Conservation (phyloP, 768 basidiomycete species). For the Mycena floridula region DNA sequence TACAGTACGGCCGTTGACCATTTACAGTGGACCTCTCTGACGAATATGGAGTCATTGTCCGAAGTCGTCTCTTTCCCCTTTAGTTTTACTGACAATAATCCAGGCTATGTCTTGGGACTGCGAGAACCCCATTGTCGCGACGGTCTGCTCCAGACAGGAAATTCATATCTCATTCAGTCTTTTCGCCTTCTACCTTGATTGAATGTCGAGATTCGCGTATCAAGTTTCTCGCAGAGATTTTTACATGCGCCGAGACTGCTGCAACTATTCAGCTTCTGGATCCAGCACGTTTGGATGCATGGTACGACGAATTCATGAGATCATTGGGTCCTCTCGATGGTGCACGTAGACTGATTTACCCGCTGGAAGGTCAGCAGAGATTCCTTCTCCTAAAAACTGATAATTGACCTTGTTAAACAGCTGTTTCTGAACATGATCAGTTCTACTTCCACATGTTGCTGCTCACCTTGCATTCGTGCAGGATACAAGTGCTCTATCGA, state of each 20-base stretch:
- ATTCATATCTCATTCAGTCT: constrained; percentile 21
- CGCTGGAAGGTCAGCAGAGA: background rate
- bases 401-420: constrained; percentile 1
- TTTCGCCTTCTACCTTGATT: constrained; percentile 16
- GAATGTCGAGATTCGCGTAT: constrained; percentile 26
- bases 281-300: constrained; percentile 18
- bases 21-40: constrained; percentile 28
- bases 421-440: constrained; percentile 4
- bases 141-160: constrained; percentile 18
- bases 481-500: constrained; percentile 3
- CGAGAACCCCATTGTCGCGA: constrained; percentile 29
- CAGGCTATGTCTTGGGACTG: constrained; percentile 31
- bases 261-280: constrained; percentile 18
- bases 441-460: constrained; percentile 7
- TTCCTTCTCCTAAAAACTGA: background rate
- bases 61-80: constrained; percentile 5
- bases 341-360: constrained; percentile 23
- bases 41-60: constrained; percentile 29
- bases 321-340: constrained; percentile 23
- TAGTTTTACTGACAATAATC: background rate
- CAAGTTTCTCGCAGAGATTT: constrained; percentile 24
- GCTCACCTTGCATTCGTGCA: constrained; percentile 2
- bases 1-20: background rate
- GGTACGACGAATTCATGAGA: constrained; percentile 25
- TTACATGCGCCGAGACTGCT: constrained; percentile 21